Base-by-base conservation (phyloP, 2,329 filamentous ascomycete genomes). In the Stachybotrys echinatus region DNA sequence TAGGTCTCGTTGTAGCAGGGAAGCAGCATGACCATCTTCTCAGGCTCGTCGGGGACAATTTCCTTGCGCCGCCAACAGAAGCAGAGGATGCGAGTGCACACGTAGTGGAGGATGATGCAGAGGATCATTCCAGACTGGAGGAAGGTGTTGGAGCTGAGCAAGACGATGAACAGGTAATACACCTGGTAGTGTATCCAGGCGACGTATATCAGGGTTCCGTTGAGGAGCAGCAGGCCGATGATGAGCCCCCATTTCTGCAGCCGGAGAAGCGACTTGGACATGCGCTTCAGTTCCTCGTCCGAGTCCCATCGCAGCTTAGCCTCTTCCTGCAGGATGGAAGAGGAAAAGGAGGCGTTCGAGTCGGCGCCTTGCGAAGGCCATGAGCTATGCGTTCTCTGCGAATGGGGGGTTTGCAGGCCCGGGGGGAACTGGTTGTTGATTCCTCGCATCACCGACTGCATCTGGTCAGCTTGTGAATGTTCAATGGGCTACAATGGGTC, bases 1-100 rank as follows among this genome's bases (percentile, higher is more conserved):
- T 61, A 57, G 0, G 71, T 74, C 55, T 77, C 74, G 54, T 76
- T 77, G 59, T 77, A 77, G 59, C 74, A 77, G 2, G 74, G 74
- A 5, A 77, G 61, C 27, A 76, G 58, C 23, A 75, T 55, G 2
- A 76, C 72, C 62, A 76, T 65, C 45, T 65, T 66, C 55, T 77
- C 74, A 0, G 67, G 70, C 23, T 62, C 58, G 45, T 71, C 67
- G 0, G 71, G 71, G 1, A 61, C 42, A 5, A 61, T 55, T 14
- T 67, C 65, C 47, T 67, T 66, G 14, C 55, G 56, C n/a, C 54
- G 53, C 48, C 57, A 55, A 42, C 56, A 68, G 3, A 60, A 62
- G 46, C 65, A 65, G 18, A 68, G 48, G 0, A 64, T 47, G 10
- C 56, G 59, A 8, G 65, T 69, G 46, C 63, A 52, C 23, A 70